phyloP scores from a whole-genome alignment of 129 eudicot species.

The Glebionis coronaria region DNA sequence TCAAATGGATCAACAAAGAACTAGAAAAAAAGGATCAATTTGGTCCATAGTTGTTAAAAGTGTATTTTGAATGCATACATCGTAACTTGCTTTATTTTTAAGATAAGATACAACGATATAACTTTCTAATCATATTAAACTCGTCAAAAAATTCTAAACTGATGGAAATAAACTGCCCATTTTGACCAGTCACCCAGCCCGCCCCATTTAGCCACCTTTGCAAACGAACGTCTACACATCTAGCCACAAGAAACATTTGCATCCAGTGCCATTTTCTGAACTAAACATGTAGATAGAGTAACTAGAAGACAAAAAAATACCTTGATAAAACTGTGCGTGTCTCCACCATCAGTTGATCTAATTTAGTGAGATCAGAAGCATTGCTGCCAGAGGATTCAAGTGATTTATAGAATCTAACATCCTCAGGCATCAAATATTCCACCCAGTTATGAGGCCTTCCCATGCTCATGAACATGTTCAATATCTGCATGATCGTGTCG shows the following conservation, averaged over 20 bases:
- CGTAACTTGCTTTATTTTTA: no score
- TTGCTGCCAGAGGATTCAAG: slow-evolving; percentile 35
- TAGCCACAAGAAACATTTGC: neutral
- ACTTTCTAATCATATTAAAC: no score
- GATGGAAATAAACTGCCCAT: no score
- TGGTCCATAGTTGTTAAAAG: no score
- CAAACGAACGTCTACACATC: neutral
- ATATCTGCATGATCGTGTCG: slow-evolving; percentile 64
- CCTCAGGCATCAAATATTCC: slow-evolving; percentile 80
- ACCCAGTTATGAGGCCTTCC: slow-evolving; percentile 79
- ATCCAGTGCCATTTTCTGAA: neutral
- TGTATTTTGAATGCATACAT: no score
- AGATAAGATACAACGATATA: no score
- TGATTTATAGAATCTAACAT: slow-evolving; percentile 39
- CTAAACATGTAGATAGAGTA: neutral
- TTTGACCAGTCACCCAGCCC: neutral
- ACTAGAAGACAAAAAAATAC: slow-evolving; percentile 27
- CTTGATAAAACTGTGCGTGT: slow-evolving; percentile 72
- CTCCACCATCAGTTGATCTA: slow-evolving; percentile 74
- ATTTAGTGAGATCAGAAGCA: slow-evolving; percentile 42
- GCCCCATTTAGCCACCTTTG: neutral
- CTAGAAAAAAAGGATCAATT: no score
- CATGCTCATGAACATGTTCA: slow-evolving; percentile 75
- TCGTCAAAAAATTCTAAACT: no score
- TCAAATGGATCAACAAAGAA: no score